Evolutionary conservation across 129 eudicot species (phyloP).

Genomic region (Calendula officinalis): DNA sequence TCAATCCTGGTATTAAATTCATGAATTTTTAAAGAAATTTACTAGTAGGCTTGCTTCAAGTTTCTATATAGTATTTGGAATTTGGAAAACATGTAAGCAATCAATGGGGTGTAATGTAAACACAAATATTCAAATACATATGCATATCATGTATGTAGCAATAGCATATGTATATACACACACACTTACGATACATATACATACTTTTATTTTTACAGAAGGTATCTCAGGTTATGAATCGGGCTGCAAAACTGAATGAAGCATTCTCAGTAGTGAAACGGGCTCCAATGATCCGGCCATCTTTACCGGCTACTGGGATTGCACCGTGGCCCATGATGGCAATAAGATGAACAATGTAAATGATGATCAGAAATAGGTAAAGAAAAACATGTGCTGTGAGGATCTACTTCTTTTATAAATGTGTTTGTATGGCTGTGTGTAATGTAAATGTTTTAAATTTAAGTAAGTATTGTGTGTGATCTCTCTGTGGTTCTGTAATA

Average conservation of each 20-base stretch:
- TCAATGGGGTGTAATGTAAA: too few species aligned
- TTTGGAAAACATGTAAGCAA: too few species aligned
- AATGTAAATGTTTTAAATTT: slow-evolving; percentile 18
- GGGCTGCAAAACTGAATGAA: slow-evolving; percentile 82
- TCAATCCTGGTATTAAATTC: too few species aligned
- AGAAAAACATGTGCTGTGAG: neutral
- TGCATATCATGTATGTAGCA: too few species aligned
- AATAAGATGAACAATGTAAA: slow-evolving; percentile 8
- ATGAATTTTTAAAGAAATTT: neutral
- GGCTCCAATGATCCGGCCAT: slow-evolving; percentile 71
- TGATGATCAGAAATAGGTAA: slow-evolving; percentile 13
- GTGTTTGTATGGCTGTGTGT: slow-evolving; percentile 24
- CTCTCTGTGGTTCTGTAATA: slow-evolving; percentile 29
- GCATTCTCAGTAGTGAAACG: slow-evolving; percentile 87
- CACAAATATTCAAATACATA: too few species aligned
- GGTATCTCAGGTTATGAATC: slow-evolving; percentile 82
- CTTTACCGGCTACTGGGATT: slow-evolving; percentile 64
- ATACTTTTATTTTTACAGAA: slow-evolving; percentile 52
- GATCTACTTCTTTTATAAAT: neutral
- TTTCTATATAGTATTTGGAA: neutral
- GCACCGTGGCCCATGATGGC: slow-evolving; percentile 80
- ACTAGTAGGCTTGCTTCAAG: neutral
- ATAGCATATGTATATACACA: neutral
- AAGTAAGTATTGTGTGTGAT: slow-evolving; percentile 18
- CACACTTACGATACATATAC: neutral